Evolutionary conservation across 106 monocot species (phyloP), one percentile per base, ranked within the genome.

Genomic region (Cymbidium sinense): DNA sequence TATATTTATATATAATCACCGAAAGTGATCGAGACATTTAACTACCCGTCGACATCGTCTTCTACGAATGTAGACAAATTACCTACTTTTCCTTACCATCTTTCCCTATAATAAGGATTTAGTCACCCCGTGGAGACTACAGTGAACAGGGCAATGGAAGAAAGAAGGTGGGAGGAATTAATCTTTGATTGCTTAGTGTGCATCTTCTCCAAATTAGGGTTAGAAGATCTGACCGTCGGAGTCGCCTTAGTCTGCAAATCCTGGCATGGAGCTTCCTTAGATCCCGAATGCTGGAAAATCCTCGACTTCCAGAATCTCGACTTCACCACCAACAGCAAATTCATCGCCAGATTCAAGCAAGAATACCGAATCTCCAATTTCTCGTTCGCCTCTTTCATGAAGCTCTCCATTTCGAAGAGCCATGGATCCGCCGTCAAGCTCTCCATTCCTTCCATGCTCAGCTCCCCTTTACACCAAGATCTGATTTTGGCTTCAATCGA

Each of bases 211-310:
- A 21, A 61, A 19, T 64, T 78, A 4, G 43, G 77, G 21, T 9
- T 78, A 7, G 77, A 78, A 5, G 67, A 78, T 27, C 65, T 78
- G 21, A 30, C 19, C 28, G 15, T 67, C 27, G 28, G 29, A 21
- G 43, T 78, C 17, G 67, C 77, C 43, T 43, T 78, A 41, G 77
- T 78, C 65, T 78, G 77, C 65, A 37, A 30, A 64, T 43, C 67
- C 19, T 78, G 77, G 77, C 65, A 30, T 39, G 29, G 25, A 3
- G 77, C 77, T 1, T 43, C 39, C 5, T 37, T 67, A 25, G 65
- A 78, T 64, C 77, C 77, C 0, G 43, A 43, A 3, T 78, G 77
- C 77, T 78, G 77, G 77, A 64, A 34, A 35, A 11, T 11, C 13
- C 77, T 78, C 39, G 65, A 78, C 77, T 78, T 78, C 30, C 36